Conservation (phyloP, 2,329 filamentous ascomycete genomes). For the Aspergillus amoenus region DNA sequence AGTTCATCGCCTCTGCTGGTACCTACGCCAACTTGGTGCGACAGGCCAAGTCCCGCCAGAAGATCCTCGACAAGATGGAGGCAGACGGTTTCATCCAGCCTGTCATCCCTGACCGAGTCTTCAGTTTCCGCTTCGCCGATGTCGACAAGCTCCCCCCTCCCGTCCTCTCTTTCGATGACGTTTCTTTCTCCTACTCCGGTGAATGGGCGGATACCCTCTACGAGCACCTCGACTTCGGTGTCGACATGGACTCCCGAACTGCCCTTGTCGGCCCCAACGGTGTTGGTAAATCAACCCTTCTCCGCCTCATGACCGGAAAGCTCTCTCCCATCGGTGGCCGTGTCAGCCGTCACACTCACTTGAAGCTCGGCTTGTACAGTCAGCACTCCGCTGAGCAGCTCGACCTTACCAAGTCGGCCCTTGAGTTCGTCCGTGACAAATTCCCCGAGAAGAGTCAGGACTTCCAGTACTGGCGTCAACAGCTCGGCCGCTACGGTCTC, state of each 20-base stretch:
- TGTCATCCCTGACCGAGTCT: conserved; percentile 79
- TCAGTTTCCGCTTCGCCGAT: conserved; percentile 97
- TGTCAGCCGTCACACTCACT: conserved; percentile 90
- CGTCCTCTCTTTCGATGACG: conserved; percentile 92
- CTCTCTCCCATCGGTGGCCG: conserved; percentile 78
- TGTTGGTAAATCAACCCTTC: conserved; percentile 96
- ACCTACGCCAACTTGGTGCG: conserved; percentile 99
- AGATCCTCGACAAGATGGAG: conserved; percentile 99
- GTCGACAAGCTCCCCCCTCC: conserved; percentile 99
- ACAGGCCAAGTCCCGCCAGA: conserved; percentile 98
- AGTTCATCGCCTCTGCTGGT: conserved; percentile 99
- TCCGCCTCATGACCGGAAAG: conserved; percentile 95
- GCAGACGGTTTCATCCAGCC: conserved; percentile 97
- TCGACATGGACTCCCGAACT: conserved; percentile 98
- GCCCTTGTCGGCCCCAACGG: conserved; percentile 97
- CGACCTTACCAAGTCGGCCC: conserved; percentile 93
- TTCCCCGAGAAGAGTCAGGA: conserved; percentile 87
- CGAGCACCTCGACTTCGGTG: conserved; percentile 94
- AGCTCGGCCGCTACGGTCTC: conserved; percentile 92
- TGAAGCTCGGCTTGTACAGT: conserved; percentile 97
- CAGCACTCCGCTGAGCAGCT: conserved; percentile 99
- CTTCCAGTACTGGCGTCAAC: conserved; percentile 99
- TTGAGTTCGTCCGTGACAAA: conserved; percentile 97
- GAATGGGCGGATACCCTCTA: conserved; percentile 88
- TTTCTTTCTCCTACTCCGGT: conserved; percentile 97